Evolutionary conservation across 306 rosid species (phyloP).

Genomic region (Cicer chorassanicum): DNA sequence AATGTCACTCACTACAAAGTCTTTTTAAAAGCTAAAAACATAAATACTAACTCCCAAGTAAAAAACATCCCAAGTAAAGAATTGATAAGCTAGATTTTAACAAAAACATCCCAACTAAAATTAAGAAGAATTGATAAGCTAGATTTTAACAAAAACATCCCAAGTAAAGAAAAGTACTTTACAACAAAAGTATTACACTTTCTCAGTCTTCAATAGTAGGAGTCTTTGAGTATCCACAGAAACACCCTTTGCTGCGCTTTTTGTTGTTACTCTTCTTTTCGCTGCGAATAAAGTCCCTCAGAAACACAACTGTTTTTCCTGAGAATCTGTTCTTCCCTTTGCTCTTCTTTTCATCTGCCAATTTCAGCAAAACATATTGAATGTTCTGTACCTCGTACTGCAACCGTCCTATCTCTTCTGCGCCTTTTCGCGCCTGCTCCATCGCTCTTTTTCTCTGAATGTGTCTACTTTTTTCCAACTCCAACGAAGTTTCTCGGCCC

Average conservation of each 20-base stretch:
- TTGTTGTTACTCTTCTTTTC: slow-evolving; percentile 57
- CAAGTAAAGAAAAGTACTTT: slow-evolving; percentile 37
- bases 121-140: slow-evolving; percentile 46
- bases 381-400: slow-evolving; percentile 91
- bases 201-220: slow-evolving; percentile 65
- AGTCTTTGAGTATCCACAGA: slow-evolving; percentile 80
- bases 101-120: slow-evolving; percentile 46
- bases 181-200: slow-evolving; percentile 43
- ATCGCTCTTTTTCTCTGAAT: slow-evolving; percentile 52
- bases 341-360: slow-evolving; percentile 66
- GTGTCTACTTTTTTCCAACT: slow-evolving; percentile 63
- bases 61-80: too few relatives aligned
- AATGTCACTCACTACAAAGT: slow-evolving; percentile 31
- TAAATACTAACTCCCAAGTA: slow-evolving; percentile 45
- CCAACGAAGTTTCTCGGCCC: slow-evolving; percentile 47
- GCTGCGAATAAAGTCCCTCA: slow-evolving; percentile 75
- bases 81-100: slow-evolving; percentile 47
- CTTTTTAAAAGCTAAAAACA: slow-evolving; percentile 46
- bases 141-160: slow-evolving; percentile 45
- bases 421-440: slow-evolving; percentile 73
- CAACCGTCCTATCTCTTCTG: slow-evolving; percentile 81
- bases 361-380: slow-evolving; percentile 68
- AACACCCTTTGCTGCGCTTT: slow-evolving; percentile 60
- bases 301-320: slow-evolving; percentile 66
- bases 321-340: slow-evolving; percentile 70